Base-by-base conservation (phyloP, 306 rosid species). In the Citrullus mucosospermus region DNA sequence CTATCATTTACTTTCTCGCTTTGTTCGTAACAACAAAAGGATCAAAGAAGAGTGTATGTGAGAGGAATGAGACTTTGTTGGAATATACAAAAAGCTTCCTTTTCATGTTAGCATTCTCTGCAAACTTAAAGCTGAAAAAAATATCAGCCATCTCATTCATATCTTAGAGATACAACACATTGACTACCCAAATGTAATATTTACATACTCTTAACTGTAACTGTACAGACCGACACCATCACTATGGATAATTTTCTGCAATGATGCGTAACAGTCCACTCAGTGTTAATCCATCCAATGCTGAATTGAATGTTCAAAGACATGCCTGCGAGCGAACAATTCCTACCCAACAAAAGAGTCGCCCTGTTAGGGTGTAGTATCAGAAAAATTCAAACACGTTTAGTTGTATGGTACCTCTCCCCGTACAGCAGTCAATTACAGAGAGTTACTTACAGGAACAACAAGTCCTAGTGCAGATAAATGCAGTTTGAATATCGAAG, bases 201-300 rank as follows among this genome's bases (percentile, higher is more conserved):
- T 74, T 74, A 74, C 78, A 74, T 72, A 30, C 44, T 72, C 60
- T 48, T 30, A 74, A 74, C 15, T 74, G 62, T 74, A 74, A 54
- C 78, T 74, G 63, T 74, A 74, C 78, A 74, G 22, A 58, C 41
- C 78, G 4, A 11, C 51, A 11, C 51, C 74, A 70, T 70, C 54
- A 44, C 20, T 70, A 70, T 70, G 13, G 38, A 69, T n/a, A 44
- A 3, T 2, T 69, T 41, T 69, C n/a, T 69, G 75, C 75, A 44
- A 46, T 6, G 3, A 20, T 36, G 36, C 2, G 4, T 25, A 75
- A 22, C 78, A 11, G 32, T 15, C 36, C 43, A 1, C 39, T 74
- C 25, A 6, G 62, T 5, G 61, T 74, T 34, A 12, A 43, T 38
- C 34, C 75, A 69, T 71, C 22, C 76, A 22, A 28, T 25, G 22